Conservation (phyloP, 768 basidiomycete species). For the Trametes maxima region DNA sequence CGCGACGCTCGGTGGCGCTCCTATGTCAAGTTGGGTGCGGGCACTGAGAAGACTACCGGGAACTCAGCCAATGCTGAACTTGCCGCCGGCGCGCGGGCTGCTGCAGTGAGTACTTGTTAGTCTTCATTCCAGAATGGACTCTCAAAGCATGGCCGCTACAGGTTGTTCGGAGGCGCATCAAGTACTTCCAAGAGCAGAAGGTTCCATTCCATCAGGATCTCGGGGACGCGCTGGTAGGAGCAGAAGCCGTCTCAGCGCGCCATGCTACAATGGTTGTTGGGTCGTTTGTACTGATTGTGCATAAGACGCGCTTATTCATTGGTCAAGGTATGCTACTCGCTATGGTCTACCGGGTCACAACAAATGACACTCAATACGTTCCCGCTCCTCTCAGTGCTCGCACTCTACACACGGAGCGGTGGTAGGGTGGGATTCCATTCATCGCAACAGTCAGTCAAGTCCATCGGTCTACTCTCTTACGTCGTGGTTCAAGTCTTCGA, state of each 20-base stretch:
- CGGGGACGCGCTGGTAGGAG: not conserved
- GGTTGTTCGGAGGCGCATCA: not conserved
- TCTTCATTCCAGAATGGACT: not conserved
- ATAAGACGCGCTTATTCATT: not conserved
- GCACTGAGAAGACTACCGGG: not conserved
- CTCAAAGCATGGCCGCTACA: not conserved
- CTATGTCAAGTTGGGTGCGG: not conserved
- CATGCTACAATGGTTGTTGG: not conserved
- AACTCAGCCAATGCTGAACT: not conserved
- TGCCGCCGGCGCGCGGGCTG: not conserved
- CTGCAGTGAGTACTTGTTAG: not conserved
- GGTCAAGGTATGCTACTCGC: not conserved
- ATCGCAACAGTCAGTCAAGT: not conserved
- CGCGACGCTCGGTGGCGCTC: not conserved
- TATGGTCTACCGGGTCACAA: not conserved
- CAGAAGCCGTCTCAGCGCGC: not conserved
- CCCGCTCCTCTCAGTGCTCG: not conserved
- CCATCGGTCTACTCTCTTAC: not conserved
- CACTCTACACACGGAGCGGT: not conserved
- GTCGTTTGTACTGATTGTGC: not conserved
- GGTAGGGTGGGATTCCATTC: not conserved
- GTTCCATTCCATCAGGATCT: not conserved
- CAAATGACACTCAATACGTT: not conserved
- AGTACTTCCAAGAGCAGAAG: not conserved
- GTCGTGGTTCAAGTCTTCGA: not conserved